These are phyloP conservation scores for Entamoeba dispar DNA, from an alignment of 208 protist genomes.

Conservation along the genomic window DNA sequence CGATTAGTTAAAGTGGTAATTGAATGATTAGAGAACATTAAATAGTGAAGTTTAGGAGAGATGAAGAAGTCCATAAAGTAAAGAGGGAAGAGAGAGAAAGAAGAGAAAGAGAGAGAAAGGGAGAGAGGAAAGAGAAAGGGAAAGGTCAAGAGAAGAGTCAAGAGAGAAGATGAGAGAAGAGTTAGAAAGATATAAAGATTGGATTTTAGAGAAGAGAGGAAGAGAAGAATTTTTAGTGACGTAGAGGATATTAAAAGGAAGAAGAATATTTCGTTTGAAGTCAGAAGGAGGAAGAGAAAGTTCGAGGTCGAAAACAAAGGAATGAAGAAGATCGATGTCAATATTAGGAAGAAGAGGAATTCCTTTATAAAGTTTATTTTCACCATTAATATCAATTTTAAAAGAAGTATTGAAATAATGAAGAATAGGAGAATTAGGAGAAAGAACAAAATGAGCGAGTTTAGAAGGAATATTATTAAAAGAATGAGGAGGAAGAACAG, in stretches of 20 bases:
- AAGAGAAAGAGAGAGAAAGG: too few relatives aligned
- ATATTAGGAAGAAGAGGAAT: slow-evolving; percentile 62
- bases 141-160: too few relatives aligned
- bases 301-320: too few relatives aligned
- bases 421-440: slow-evolving; percentile 52
- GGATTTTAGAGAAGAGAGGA: too few relatives aligned
- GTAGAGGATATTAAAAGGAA: too few relatives aligned
- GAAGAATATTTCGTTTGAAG: too few relatives aligned
- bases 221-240: too few relatives aligned
- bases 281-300: too few relatives aligned
- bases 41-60: not conserved
- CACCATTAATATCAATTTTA: slow-evolving; percentile 76
- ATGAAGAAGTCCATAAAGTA: not conserved
- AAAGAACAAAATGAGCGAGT: slow-evolving; percentile 35
- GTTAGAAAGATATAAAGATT: too few relatives aligned
- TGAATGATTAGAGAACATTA: not conserved
- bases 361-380: slow-evolving; percentile 60
- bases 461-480: slow-evolving; percentile 52
- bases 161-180: too few relatives aligned
- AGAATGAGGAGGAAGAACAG: slow-evolving; percentile 61
- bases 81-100: too few relatives aligned
- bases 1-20: not conserved
- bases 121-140: too few relatives aligned
- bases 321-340: slow-evolving; percentile 29
- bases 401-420: slow-evolving; percentile 85